Evolutionary conservation across 768 basidiomycete species (phyloP), one percentile per base, ranked within the genome.

Genomic region (Arthromyces matolae): DNA sequence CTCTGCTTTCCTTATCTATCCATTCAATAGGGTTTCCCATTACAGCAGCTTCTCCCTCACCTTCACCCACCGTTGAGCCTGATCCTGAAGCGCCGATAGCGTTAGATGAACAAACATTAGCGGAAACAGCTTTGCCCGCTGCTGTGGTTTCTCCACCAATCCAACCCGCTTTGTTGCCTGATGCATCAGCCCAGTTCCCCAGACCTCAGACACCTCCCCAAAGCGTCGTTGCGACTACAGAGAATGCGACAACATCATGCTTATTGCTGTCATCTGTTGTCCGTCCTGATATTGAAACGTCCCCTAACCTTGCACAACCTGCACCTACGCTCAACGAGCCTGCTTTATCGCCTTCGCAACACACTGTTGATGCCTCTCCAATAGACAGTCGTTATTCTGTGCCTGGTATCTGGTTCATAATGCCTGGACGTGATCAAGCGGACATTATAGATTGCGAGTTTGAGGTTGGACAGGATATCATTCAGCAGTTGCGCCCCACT

Each of bases 341-440:
- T n/a, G n/a, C 18, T 38, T 25, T 35, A 4, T 23, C 19, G 7
- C 25, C 45, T 23, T 28, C 37, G 5, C 5, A 36, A 12, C 20
- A 14, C 23, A 18, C 47, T 29, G 48, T 23, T 18, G 14, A 22
- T n/a, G n/a, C n/a, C 9, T 20, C 32, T 19, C 9, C 47, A 1
- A 50, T 55, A 31, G 19, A 32, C 16, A 34, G 14, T 63, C 68
- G 8, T 69, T 64, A 47, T 60, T 68, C 44, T 49, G 61, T 74
- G 23, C 73, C 73, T 40, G 73, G 72, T 5, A 44, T 75, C 6
- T 76, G 74, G 73, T 60, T 71, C 39, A 53, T 62, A 25, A 65
- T 65, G 45, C 49, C 55, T 3, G 72, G 69, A 8, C 60, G 64
- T 6, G 31, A 54, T n/a, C 47, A 59, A 22, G 45, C 70, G n/a